Conservation (phyloP, 305 asterid genomes). For the Fraxinus sp. region DNA sequence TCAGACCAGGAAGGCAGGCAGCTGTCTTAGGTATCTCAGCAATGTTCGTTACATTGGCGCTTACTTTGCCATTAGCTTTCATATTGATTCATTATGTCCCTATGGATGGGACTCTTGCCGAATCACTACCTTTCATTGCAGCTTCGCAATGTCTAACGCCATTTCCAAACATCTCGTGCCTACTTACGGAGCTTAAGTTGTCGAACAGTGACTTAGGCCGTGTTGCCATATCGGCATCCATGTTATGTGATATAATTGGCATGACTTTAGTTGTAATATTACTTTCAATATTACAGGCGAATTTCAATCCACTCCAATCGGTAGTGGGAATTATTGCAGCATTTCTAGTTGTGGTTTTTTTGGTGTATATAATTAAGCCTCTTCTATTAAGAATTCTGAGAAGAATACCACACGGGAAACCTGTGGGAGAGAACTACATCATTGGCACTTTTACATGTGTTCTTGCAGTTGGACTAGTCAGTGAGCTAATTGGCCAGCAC, state of each 20-base stretch:
- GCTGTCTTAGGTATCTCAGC: slow-evolving; percentile 39
- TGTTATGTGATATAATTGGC: slow-evolving; percentile 53
- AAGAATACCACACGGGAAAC: slow-evolving; percentile 42
- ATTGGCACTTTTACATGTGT: slow-evolving; percentile 27
- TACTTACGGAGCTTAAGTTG: slow-evolving; percentile 63
- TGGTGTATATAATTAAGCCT: slow-evolving; percentile 38
- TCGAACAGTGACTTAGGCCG: slow-evolving; percentile 63
- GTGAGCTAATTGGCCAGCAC: slow-evolving; percentile 75
- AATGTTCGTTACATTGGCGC: slow-evolving; percentile 23
- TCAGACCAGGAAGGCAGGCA: slow-evolving; percentile 47
- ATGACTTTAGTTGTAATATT: slow-evolving; percentile 24
- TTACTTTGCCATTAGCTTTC: slow-evolving; percentile 27
- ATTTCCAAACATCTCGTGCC: slow-evolving; percentile 58
- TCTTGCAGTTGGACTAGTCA: slow-evolving; percentile 30
- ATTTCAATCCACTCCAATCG: not conserved
- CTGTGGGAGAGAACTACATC: slow-evolving; percentile 39
- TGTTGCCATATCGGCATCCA: slow-evolving; percentile 49
- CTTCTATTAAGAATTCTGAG: slow-evolving; percentile 19
- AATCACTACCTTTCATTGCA: slow-evolving; percentile 50
- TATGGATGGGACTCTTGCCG: slow-evolving; percentile 41
- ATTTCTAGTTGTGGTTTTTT: slow-evolving; percentile 3
- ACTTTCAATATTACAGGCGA: slow-evolving; percentile 26
- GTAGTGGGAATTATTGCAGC: slow-evolving; percentile 16
- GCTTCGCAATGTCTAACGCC: slow-evolving; percentile 51
- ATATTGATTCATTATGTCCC: slow-evolving; percentile 18